Evolutionary conservation across 495 filamentous ascomycete species (phyloP), one percentile per base, ranked within the genome.

Genomic region (Neurospora hispaniola): DNA sequence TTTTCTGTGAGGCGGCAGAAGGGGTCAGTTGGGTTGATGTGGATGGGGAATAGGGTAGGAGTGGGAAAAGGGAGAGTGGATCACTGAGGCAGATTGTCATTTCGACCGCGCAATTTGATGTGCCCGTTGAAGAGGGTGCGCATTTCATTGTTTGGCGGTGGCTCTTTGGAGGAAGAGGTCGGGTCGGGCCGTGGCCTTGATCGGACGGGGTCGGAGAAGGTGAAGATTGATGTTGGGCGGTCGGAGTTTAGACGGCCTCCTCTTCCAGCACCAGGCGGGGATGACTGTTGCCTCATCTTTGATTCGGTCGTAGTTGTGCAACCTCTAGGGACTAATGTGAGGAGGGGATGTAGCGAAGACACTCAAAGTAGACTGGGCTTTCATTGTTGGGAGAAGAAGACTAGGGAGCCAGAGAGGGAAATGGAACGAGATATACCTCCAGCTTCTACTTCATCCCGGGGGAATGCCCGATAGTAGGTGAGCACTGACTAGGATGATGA

Each of bases 61-160:
- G n/a, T 46, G 54, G 38, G 6, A 0, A 9, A 40, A 18, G 31
- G 3, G 5, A 20, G 23, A 20, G 8, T 16, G n/a, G 42, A 40
- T 40, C 27, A 73, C 81, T 83, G 82, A 3, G 81, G 80, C 14
- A 81, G 74, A 71, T 81, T 75, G 72, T 82, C 81, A n/a, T 74
- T 79, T 40, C 76, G 74, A 8, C 78, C 82, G 18, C 81, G 78
- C 14, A 82, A 72, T 70, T 79, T 82, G 62, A 81, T 72, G 43
- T 69, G 70, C 40, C 75, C 73, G 23, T 70, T 70, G 11, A 69
- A 73, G 2, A 74, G 14, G 11, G 39, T 74, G 18, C 70, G 71
- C 71, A 78, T 59, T n/a, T 68, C 72, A 3, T 72, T 66, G 35
- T 4, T 74, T 20, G n/a, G 59, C 40, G 35, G 69, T 42, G 35